Base-by-base conservation (phyloP, 176 grass and related monocot species). In the sorghum (Sorghum bicolor) region DNA sequence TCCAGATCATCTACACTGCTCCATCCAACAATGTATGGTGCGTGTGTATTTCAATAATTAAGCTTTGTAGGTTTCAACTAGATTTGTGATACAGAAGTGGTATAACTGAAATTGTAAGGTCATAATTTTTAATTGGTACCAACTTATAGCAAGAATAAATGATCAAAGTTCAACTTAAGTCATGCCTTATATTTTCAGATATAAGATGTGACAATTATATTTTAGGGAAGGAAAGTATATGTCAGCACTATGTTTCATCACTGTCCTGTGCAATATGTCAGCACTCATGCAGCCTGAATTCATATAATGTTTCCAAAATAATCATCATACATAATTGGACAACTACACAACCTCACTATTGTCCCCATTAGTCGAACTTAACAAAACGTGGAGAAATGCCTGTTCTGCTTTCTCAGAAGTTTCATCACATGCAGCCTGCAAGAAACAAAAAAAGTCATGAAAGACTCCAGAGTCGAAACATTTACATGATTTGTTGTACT, bases 311-410 rank as follows among this genome's bases (percentile, higher is more conserved):
- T 77, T 74, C 22, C 6, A n/a, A 20, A 84, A 57, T 80, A 36
- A 84, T 28, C 68, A 80, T 22, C 19, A 67, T 33, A 75, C 6
- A 3, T 71, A 72, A 39, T 80, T 67, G 16, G 41, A 66, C 34
- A 53, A 48, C 66, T 77, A 77, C 43, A 75, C 69, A 31, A 74
- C 95, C 92, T 93, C 91, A 67, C 58, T 87, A 80, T 75, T 87
- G 77, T 85, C 91, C 44, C 25, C 65, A 47, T 75, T 82, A 85
- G 57, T 61, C 26, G 77, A 84, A 80, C 74, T 90, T 73, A 98
- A 74, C 63, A 98, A 80, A 70, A 94, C 29, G 87, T 98, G 96
- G 75, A 98, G 77, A 87, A 95, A 98, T 24, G 60, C 37, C 60
- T 34, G 57, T 80, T 98, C 96, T 70, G 63, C 67, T 84, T 88